Evolutionary conservation across 2,329 filamentous ascomycete species (phyloP).

Genomic region (Penicillium sp.): DNA sequence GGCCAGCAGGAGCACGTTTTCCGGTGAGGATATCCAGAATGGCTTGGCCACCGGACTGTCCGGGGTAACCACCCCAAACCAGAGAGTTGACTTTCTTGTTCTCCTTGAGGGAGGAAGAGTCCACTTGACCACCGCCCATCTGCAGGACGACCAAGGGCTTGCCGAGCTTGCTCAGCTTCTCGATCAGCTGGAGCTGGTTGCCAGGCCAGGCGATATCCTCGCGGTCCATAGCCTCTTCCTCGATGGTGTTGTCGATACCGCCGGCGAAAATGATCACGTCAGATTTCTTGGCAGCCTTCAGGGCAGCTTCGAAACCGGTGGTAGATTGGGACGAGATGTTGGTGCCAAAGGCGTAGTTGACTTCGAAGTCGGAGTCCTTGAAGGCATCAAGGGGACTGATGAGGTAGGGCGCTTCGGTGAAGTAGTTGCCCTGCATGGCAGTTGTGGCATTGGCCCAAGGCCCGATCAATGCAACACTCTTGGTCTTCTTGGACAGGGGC

Average conservation of each 20-base stretch:
- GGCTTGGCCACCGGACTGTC: conserved; percentile 44
- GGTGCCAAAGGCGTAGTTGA: conserved; percentile 46
- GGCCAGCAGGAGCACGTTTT: conserved; percentile 41
- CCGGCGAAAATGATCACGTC: conserved; percentile 42
- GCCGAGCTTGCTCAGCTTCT: conserved; percentile 33
- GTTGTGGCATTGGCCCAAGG: conserved; percentile 56
- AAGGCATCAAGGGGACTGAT: conserved; percentile 54
- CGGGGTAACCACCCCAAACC: conserved; percentile 46
- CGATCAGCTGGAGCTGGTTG: conserved; percentile 42
- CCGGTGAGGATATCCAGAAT: conserved; percentile 44
- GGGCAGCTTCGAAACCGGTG: conserved; percentile 31
- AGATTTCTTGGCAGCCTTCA: conserved; percentile 34
- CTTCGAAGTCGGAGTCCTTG: conserved; percentile 44
- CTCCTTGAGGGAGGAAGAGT: conserved; percentile 38
- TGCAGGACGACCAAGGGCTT: conserved; percentile 44
- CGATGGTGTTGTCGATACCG: conserved; percentile 43
- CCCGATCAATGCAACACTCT: conserved; percentile 54
- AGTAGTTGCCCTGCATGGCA: conserved; percentile 60
- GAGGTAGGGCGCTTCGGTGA: conserved; percentile 54
- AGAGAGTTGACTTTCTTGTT: conserved; percentile 43
- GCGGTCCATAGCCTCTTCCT: conserved; percentile 44
- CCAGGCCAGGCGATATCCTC: conserved; percentile 42
- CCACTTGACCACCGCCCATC: conserved; percentile 46
- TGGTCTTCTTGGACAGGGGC: conserved; percentile 41
- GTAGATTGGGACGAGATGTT: conserved; percentile 31